Conservation (phyloP, 805 yeast species). For the Lipomyces orientalis region DNA sequence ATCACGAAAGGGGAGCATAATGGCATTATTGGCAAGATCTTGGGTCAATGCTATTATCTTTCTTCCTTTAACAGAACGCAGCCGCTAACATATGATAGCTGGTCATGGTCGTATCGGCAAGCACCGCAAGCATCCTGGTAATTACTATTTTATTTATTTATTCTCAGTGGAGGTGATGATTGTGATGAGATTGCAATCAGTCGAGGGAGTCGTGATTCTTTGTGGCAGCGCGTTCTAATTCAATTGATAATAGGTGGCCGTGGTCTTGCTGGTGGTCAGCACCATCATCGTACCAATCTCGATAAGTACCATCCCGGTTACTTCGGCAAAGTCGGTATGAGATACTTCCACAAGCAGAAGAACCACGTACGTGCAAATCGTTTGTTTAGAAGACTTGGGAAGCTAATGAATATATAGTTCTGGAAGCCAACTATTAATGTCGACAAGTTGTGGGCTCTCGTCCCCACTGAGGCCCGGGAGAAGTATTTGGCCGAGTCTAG, state of each 20-base stretch:
- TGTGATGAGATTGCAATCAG: not conserved
- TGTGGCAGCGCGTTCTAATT: not conserved
- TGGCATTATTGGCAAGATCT: not conserved
- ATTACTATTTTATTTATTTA: slow-evolving; percentile 5
- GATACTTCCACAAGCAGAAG: slow-evolving; percentile 52
- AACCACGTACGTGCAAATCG: slow-evolving; percentile 37
- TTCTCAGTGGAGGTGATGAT: not conserved
- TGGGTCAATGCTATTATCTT: not conserved
- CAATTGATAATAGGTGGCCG: slow-evolving; percentile 72
- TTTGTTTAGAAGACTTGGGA: not conserved
- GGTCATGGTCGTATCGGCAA: slow-evolving; percentile 99
- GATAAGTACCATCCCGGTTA: slow-evolving; percentile 99
- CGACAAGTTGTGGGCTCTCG: slow-evolving; percentile 97
- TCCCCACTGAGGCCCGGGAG: slow-evolving; percentile 92
- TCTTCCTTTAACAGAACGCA: not conserved
- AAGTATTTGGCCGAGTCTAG: slow-evolving; percentile 85
- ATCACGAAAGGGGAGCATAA: not conserved
- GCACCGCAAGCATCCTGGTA: slow-evolving; percentile 99
- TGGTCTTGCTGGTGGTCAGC: slow-evolving; percentile 99
- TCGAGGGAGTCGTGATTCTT: not conserved
- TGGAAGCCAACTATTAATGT: slow-evolving; percentile 98
- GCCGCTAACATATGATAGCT: slow-evolving; percentile 61
- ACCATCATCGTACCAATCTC: slow-evolving; percentile 99
- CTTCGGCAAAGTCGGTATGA: slow-evolving; percentile 99
- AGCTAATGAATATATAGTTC: slow-evolving; percentile 23